Percentiles rank a stretch among this genome's conserved stretches.
phyloP scores from a whole-genome alignment of 768 basidiomycete species.

The Postia placenta region DNA sequence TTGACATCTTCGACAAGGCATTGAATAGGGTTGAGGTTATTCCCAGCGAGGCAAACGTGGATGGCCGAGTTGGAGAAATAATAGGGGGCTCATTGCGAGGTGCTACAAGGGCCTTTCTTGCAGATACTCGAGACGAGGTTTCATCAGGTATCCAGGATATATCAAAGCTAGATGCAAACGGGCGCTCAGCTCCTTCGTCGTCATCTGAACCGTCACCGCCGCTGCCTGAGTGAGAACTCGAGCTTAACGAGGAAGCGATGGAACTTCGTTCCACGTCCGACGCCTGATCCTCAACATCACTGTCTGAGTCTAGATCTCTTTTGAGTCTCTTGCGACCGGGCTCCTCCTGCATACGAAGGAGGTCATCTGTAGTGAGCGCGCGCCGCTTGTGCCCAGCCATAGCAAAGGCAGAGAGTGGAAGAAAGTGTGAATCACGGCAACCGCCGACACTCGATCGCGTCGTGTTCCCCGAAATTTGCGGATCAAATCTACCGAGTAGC shows the following conservation, averaged over 20 bases:
- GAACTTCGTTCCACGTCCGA: constrained; percentile 2
- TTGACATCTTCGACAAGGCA: constrained; percentile 79
- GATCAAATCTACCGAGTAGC: too few relatives aligned
- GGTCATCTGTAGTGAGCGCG: constrained; percentile 27
- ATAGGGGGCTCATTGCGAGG: background rate
- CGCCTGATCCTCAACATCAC: constrained; percentile 15
- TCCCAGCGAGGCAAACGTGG: constrained; percentile 51
- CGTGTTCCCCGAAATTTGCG: background rate
- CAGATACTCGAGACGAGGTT: constrained; percentile 18
- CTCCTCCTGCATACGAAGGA: constrained; percentile 30
- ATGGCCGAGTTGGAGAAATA: background rate
- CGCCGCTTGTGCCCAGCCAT: constrained; percentile 26
- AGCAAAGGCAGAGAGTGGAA: background rate
- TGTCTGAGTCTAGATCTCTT: constrained; percentile 6
- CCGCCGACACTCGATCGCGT: constrained; percentile 8
- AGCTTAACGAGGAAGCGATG: constrained; percentile 1
- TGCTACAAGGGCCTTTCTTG: background rate
- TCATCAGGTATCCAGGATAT: constrained; percentile 4
- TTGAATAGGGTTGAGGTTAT: constrained; percentile 53
- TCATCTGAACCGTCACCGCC: constrained; percentile 10
- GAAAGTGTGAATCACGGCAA: constrained; percentile 5
- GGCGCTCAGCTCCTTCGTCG: constrained; percentile 14
- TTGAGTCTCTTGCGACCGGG: constrained; percentile 15
- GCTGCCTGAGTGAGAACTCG: background rate
- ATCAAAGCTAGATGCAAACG: background rate